Percentiles rank a stretch among this genome's conserved stretches.
These are phyloP conservation scores for Tilletia caries DNA, from an alignment of 1,284 basidiomycete species.

Conservation along the genomic window DNA sequence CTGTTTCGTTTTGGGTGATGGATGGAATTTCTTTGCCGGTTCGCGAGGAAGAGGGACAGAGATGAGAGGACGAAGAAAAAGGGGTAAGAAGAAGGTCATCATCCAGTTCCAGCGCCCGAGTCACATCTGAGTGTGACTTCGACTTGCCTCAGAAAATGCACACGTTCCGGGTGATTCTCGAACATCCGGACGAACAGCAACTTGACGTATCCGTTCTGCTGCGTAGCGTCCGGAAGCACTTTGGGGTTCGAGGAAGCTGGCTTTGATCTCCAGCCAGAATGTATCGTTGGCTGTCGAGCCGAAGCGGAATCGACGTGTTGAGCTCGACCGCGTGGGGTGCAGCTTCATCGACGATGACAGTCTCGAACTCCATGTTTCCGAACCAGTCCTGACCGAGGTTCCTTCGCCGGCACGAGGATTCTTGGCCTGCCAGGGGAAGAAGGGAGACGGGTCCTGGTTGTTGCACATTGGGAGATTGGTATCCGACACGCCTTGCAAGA, in stretches of 20 bases:
- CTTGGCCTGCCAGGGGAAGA: no score
- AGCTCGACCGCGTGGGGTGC: constrained; percentile 96
- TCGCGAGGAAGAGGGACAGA: no score
- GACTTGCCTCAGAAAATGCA: constrained; percentile 80
- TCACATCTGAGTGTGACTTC: no score
- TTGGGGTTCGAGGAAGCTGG: constrained; percentile 92
- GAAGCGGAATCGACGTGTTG: constrained; percentile 92
- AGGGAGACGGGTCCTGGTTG: no score
- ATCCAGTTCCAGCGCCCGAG: no score
- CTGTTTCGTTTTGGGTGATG: no score
- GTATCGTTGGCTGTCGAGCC: constrained; percentile 77
- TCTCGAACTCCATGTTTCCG: constrained; percentile 76
- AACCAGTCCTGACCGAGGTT: constrained; percentile 83
- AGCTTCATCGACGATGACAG: constrained; percentile 96
- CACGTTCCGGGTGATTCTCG: constrained; percentile 70
- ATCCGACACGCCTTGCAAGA: no score
- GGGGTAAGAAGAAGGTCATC: no score
- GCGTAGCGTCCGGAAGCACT: constrained; percentile 86
- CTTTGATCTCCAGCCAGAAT: constrained; percentile 98
- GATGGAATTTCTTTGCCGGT: no score
- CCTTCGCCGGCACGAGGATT: no score
- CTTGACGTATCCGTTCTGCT: constrained; percentile 76
- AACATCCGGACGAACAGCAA: constrained; percentile 89
- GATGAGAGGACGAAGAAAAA: no score
- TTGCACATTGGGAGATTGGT: no score